phyloP scores from a whole-genome alignment of 495 filamentous ascomycete species.

The Daldinia bambusicola region DNA sequence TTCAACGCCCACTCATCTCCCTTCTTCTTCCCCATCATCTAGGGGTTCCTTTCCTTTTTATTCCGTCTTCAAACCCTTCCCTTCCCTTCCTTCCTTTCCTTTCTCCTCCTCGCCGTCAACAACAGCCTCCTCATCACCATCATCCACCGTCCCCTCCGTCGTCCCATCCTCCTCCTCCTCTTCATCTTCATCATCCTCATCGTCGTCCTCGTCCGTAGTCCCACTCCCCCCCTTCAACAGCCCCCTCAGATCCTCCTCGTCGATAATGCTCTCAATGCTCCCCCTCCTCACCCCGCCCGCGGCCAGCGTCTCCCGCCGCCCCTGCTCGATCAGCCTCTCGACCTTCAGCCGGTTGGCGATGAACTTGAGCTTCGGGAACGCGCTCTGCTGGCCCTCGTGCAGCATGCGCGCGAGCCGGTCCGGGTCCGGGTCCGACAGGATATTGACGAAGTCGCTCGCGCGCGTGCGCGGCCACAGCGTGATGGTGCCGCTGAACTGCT shows the following conservation, averaged over 20 bases:
- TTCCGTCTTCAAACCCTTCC: conserved; percentile 17
- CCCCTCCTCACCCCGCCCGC: conserved; percentile 47
- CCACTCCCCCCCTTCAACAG: conserved; percentile 42
- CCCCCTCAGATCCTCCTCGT: conserved; percentile 55
- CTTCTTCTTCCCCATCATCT: too few species aligned
- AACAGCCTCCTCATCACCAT: conserved; percentile 25
- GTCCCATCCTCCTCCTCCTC: conserved; percentile 28
- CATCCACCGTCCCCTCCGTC: not conserved
- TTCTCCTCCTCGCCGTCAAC: conserved; percentile 28
- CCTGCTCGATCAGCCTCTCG: conserved; percentile 80
- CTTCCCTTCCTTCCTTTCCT: not conserved
- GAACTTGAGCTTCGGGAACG: conserved; percentile 91
- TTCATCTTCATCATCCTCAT: conserved; percentile 28
- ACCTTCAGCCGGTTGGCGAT: conserved; percentile 85
- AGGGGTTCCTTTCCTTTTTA: not conserved
- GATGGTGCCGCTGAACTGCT: conserved; percentile 92
- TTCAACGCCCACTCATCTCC: too few species aligned
- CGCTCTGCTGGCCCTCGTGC: conserved; percentile 82
- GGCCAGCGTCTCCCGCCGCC: conserved; percentile 66
- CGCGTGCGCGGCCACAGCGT: conserved; percentile 91
- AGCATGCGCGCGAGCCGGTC: conserved; percentile 86
- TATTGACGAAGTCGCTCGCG: conserved; percentile 81
- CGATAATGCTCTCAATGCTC: conserved; percentile 58
- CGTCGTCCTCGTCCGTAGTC: conserved; percentile 37
- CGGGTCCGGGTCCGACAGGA: conserved; percentile 82